Evolutionary conservation across 805 yeast species (phyloP), one percentile per base, ranked within the genome.

Genomic region (Starmera caribaea): DNA sequence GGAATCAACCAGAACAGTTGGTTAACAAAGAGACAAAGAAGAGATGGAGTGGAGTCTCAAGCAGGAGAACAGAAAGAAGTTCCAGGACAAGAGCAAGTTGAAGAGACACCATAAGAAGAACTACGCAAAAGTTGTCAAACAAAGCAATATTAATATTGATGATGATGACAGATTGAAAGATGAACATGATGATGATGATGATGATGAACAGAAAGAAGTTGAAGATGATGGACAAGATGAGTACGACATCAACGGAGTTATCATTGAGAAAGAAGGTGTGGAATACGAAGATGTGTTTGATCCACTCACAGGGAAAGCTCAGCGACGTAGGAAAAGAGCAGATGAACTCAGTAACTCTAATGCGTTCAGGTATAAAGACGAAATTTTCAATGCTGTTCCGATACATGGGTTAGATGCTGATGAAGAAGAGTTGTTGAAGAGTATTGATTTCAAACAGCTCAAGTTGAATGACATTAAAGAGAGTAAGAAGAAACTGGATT

Each of bases 11-110:
- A 0, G 40, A 41, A 1, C 58, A 48, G 3, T 43, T 60, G 55
- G 58, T 55, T 29, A 58, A 36, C 24, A 46, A 35, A 51, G 26
- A 5, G 6, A 3, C 6, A 21, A 21, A 21, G 24, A 21, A 35
- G n/a, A 31, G 17, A 55, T 55, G 57, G 54, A 53, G 4, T 53
- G 43, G 42, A 45, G 51, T 33, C 36, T 62, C 27, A 66, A 66
- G 51, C 47, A 54, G 31, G 71, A 65, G 44, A 65, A 65, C 43
- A 50, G 70, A 10, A 64, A 61, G 55, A 63, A 61, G 49, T 66
- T 63, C 42, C 65, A 59, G 40, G 71, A 66, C 40, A 65, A 63
- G 43, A 56, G 61, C 27, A 58, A 55, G 38, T 54, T 63, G 11
- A 66, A 66, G 40, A 49, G 62, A 5, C 59, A 54, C 16, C 71